Base-by-base conservation (phyloP, 2,329 filamentous ascomycete genomes). In the Capronia epimyces region DNA sequence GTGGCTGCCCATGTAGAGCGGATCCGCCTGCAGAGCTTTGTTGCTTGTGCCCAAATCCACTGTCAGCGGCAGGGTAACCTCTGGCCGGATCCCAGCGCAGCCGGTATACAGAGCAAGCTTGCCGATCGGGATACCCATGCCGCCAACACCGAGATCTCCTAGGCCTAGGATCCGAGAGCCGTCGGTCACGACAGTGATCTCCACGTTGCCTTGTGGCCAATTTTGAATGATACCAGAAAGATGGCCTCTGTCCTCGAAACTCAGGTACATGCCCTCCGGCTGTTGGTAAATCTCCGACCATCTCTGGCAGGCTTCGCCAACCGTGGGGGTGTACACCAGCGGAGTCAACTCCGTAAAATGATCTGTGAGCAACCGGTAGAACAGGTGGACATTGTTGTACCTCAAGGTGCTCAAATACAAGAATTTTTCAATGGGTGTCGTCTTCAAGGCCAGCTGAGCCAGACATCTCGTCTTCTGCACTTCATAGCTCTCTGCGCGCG, bases 181-280 rank as follows among this genome's bases (percentile, higher is more conserved):
- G 68, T 98, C 93, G 13, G 93, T 97, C 62, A 98, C 84, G 67
- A 95, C 90, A 65, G 89, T 95, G 66, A 98, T 98, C 70, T 96
- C 89, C 25, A 95, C 91, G 59, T 89, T 82, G 59, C 79, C 72
- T 69, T 93, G 85, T 22, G 89, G 89, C 93, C 93, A 98, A 71
- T 97, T 97, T 66, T 83, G 77, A 60, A 97, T 83, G 67, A 97
- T 90, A 40, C 86, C 84, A 64, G 83, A 82, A 58, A 97, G 87
- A 56, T 91, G 89, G 66, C 90, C 93, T 59, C 87, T 84, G 75
- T 98, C 91, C 71, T 89, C 87, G 72, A 88, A 96, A 55, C 90
- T 96, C 59, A 98, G 87, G 75, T 97, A 98, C 71, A 97, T 80
- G 59, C 81, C 76, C 77, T 97, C 93, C 18, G 93, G 90, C 61